A percentile compares a stretch with the other conserved stretches of the same genome.
Evolutionary conservation across 2,329 filamentous ascomycete genomes (phyloP).

Genomic region (Pseudocercospora ulei): DNA sequence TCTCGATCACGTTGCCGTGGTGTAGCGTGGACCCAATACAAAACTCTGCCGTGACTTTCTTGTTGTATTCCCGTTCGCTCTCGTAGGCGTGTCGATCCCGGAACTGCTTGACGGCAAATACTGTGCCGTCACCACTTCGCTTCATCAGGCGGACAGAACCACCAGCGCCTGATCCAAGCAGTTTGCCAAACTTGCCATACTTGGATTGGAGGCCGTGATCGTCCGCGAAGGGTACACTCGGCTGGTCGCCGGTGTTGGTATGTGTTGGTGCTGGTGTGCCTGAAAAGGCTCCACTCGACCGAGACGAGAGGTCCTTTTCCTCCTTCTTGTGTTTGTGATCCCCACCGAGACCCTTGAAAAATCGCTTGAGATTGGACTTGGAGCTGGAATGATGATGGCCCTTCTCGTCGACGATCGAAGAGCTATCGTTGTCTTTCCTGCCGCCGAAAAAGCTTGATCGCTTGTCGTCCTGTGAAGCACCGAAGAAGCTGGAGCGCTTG

Average conservation of each 20-base stretch:
- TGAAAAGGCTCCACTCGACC: slow-evolving; percentile 22
- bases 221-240: slow-evolving; percentile 73
- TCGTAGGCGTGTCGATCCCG: slow-evolving; percentile 85
- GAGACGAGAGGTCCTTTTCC: slow-evolving; percentile 33
- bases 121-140: slow-evolving; percentile 78
- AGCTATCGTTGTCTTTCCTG: slow-evolving; percentile 43
- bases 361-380: slow-evolving; percentile 92
- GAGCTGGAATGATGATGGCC: slow-evolving; percentile 47
- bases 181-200: slow-evolving; percentile 91
- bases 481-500: slow-evolving; percentile 49
- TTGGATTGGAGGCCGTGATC: slow-evolving; percentile 84
- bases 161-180: slow-evolving; percentile 85
- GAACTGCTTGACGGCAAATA: slow-evolving; percentile 97
- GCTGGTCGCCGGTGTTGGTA: slow-evolving; percentile 31
- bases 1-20: slow-evolving; percentile 97
- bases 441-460: slow-evolving; percentile 48
- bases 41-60: slow-evolving; percentile 96
- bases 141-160: slow-evolving; percentile 93
- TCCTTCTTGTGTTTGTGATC: slow-evolving; percentile 50
- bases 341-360: slow-evolving; percentile 63
- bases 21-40: slow-evolving; percentile 95
- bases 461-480: slow-evolving; percentile 44
- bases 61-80: slow-evolving; percentile 88
- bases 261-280: slow-evolving; percentile 26
- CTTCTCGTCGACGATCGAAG: slow-evolving; percentile 36